A percentile compares a stretch with the other conserved stretches of the same genome.
phyloP scores from a whole-genome alignment of 306 rosid genomes.

The Cucumis cinereus region DNA sequence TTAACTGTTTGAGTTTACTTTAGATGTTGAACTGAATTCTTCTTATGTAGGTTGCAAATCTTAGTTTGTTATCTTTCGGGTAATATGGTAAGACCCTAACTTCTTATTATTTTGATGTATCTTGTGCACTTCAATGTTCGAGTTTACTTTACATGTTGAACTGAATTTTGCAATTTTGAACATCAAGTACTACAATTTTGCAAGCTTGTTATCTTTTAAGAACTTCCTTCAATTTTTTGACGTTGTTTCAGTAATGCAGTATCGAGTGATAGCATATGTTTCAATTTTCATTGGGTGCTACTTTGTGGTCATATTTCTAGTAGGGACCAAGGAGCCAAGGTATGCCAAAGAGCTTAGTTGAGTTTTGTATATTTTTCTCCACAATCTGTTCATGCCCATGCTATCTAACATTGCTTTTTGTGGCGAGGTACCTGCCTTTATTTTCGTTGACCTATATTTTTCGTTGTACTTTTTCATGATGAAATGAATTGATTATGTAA shows the following conservation, averaged over 20 bases:
- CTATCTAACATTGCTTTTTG: background rate
- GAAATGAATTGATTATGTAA: background rate
- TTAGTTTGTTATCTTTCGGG: too few relatives aligned
- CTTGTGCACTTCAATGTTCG: too few relatives aligned
- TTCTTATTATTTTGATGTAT: too few relatives aligned
- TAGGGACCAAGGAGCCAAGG: conserved; percentile 90
- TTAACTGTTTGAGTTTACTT: background rate
- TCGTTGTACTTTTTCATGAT: background rate
- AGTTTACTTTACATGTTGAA: background rate
- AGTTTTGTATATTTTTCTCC: background rate
- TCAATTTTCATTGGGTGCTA: conserved; percentile 85
- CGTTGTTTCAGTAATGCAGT: conserved; percentile 37
- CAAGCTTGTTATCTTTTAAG: conserved; percentile 10
- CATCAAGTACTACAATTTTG: conserved; percentile 41
- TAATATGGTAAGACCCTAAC: too few relatives aligned
- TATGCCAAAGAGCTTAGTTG: conserved; percentile 14
- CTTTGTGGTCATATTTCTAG: conserved; percentile 59
- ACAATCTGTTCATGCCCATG: background rate
- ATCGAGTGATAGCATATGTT: conserved; percentile 79
- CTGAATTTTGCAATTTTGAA: conserved; percentile 47
- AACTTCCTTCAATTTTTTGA: conserved; percentile 2
- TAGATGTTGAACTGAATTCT: background rate
- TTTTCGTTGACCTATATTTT: background rate
- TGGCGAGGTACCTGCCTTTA: background rate
- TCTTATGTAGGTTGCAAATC: conserved; percentile 69